Conservation (phyloP, 148 eudicot genomes). For the Simmondsia chinensis region DNA sequence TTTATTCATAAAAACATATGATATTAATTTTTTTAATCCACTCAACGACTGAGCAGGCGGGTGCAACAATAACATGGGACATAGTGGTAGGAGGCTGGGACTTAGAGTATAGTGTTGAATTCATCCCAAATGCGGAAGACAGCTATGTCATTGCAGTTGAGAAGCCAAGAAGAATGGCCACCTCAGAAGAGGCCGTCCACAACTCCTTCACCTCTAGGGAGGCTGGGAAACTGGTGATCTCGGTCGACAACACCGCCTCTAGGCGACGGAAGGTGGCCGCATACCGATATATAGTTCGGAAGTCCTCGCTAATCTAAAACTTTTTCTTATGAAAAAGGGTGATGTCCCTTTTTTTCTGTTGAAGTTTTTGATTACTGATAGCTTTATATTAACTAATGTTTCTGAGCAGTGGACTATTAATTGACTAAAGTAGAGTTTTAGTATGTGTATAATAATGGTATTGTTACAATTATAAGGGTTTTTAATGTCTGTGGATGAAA, state of each 20-base stretch:
- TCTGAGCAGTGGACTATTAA: too few species aligned
- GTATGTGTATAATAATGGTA: too few species aligned
- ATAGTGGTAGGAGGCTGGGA: conserved; percentile 98
- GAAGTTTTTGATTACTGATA: too few species aligned
- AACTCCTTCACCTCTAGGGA: conserved; percentile 60
- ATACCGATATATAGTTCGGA: conserved; percentile 68
- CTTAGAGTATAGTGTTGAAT: conserved; percentile 75
- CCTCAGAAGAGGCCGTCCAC: conserved; percentile 53
- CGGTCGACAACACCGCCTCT: conserved; percentile 72
- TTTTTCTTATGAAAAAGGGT: neutral
- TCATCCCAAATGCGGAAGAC: conserved; percentile 54
- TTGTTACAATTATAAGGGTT: too few species aligned
- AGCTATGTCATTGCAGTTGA: conserved; percentile 77
- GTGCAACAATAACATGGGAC: conserved; percentile 90
- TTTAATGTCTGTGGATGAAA: too few species aligned
- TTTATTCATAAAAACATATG: neutral
- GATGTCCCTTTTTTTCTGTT: too few species aligned
- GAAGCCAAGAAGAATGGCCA: conserved; percentile 38
- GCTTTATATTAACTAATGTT: too few species aligned
- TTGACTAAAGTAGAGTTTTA: too few species aligned
- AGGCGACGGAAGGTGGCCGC: conserved; percentile 78
- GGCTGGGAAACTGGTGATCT: conserved; percentile 72
- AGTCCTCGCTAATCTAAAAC: conserved; percentile 20
- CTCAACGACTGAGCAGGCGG: conserved; percentile 30
- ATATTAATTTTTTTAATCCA: neutral